Conservation (phyloP, 768 basidiomycete species). For the Calocybe gangraenosa region DNA sequence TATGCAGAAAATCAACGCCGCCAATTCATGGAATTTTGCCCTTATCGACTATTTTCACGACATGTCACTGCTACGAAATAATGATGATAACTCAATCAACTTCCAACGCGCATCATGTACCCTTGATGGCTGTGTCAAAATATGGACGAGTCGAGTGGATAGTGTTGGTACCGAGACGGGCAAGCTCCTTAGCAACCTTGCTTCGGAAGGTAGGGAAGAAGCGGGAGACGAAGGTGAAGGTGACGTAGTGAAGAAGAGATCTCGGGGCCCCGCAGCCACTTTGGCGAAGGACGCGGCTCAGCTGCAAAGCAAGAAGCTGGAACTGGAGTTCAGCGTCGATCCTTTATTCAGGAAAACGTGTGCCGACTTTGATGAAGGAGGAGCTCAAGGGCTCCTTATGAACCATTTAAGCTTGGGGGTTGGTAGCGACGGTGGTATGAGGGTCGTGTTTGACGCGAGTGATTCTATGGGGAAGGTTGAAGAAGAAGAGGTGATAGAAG, state of each 20-base stretch:
- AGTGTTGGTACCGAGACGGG: constrained; percentile 96
- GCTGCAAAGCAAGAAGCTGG: constrained; percentile 86
- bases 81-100: constrained; percentile 94
- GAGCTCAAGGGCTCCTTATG: constrained; percentile 93
- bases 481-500: constrained; percentile 71
- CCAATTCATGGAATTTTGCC: constrained; percentile 97
- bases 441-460: constrained; percentile 95
- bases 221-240: constrained; percentile 62
- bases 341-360: constrained; percentile 97
- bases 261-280: constrained; percentile 72
- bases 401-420: constrained; percentile 84
- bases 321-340: constrained; percentile 94
- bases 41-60: constrained; percentile 99
- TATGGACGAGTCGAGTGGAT: constrained; percentile 98
- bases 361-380: constrained; percentile 98
- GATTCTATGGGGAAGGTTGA: constrained; percentile 81
- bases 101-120: constrained; percentile 98
- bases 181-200: constrained; percentile 89
- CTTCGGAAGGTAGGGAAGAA: constrained; percentile 50
- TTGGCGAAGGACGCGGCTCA: constrained; percentile 84
- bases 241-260: constrained; percentile 53
- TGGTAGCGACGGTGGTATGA: constrained; percentile 74
- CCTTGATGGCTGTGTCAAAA: constrained; percentile 97
- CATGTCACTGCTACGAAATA: constrained; percentile 92
- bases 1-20: constrained; percentile 93